Evolutionary conservation across 345 rosid species (phyloP), one percentile per base, ranked within the genome.

Genomic region (Aurinia saxatilis): DNA sequence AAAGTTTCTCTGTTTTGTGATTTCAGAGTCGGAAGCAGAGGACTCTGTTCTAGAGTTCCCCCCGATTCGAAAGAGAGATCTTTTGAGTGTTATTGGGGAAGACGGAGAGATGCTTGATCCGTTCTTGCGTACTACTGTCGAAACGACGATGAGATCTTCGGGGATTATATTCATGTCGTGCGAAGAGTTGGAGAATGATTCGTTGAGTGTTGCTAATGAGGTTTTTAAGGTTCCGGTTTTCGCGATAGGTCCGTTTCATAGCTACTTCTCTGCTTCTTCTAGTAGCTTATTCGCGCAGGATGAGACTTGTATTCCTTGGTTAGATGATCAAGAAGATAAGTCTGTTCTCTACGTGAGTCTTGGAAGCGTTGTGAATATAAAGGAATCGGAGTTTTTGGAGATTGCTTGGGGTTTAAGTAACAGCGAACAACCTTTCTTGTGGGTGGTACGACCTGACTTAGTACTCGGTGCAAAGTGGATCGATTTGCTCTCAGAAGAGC

Each of bases 111-210:
- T 50, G 15, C 67, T 68, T 0, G 70, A 49, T 38, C 40, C 58
- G 12, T 63, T 55, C 13, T 9, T 71, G 34, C 25, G 1, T 9
- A 2, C 6, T 33, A 10, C n/a, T 0, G 59, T 49, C 9, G 65
- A 63, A 25, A 63, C 70, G 1, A 55, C 38, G 31, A 38, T 54
- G 76, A 65, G 17, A 15, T 80, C 79, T 6, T 62, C 60, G 11
- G 90, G 73, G 9, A 50, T 90, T 3, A 78, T 90, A 41, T 71
- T 82, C 52, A 85, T 87, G 84, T 83, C 87, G 1, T 74, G 83
- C 23, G 85, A 87, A 37, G 87, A 82, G 49, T 76, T 87, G 0
- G 95, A 87, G 63, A 70, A 49, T 11, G 73, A 80, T 8, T 77
- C 81, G 1, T 30, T 87, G 36, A 58, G 77, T 21, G 78, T 78